Conservation (phyloP, 768 basidiomycete species). For the Psilocybe azurescens region DNA sequence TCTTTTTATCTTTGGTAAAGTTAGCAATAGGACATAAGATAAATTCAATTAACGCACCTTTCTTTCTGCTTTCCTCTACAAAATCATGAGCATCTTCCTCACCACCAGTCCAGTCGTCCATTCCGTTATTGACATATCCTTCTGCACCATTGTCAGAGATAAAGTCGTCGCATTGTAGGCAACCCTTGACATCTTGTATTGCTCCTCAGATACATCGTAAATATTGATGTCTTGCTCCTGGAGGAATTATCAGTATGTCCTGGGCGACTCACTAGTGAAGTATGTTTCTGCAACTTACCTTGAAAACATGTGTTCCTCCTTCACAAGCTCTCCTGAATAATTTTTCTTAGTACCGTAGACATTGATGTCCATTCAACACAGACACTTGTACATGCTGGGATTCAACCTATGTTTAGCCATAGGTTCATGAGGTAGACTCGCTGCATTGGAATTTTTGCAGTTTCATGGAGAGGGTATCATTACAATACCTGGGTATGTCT, state of each 20-base stretch:
- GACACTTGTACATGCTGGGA: too few relatives aligned
- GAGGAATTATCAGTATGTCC: background rate
- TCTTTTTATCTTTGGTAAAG: constrained; percentile 39
- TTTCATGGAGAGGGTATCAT: too few relatives aligned
- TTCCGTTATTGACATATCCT: constrained; percentile 97
- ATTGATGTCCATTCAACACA: too few relatives aligned
- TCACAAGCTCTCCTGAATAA: constrained; percentile 62
- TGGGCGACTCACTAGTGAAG: too few relatives aligned
- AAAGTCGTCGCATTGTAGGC: constrained; percentile 90
- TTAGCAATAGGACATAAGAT: background rate
- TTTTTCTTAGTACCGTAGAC: too few relatives aligned
- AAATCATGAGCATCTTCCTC: constrained; percentile 54
- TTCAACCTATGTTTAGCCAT: too few relatives aligned
- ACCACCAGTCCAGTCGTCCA: constrained; percentile 88
- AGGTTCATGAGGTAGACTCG: too few relatives aligned
- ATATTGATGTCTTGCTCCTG: constrained; percentile 69
- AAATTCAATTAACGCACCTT: constrained; percentile 33
- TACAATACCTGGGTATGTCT: too few relatives aligned
- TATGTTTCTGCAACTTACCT: constrained; percentile 43
- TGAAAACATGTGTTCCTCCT: constrained; percentile 61
- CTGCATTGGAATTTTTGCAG: too few relatives aligned
- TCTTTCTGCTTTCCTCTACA: constrained; percentile 55
- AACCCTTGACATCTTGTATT: constrained; percentile 82
- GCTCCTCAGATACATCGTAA: constrained; percentile 91
- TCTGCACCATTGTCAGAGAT: too few relatives aligned